Evolutionary conservation across 2,329 filamentous ascomycete genomes (phyloP).

Genomic region (Colletotrichum sidae): DNA sequence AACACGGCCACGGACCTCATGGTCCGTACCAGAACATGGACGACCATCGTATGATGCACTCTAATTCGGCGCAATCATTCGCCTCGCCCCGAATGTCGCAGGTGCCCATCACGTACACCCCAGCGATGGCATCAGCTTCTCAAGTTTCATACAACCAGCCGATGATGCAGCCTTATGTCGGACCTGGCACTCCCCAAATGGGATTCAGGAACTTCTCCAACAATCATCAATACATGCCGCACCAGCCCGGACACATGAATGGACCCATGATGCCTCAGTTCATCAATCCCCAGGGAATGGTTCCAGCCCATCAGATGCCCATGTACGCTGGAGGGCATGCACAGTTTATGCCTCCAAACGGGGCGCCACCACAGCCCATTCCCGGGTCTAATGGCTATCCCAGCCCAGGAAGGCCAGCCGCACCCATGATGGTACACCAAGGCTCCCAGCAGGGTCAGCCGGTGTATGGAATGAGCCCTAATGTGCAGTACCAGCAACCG

Average conservation of each 20-base stretch:
- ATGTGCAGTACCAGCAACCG: slow-evolving; percentile 79
- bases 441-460: slow-evolving; percentile 91
- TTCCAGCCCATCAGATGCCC: slow-evolving; percentile 77
- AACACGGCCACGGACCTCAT: slow-evolving; percentile 74
- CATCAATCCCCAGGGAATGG: slow-evolving; percentile 79
- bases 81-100: slow-evolving; percentile 84
- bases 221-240: slow-evolving; percentile 77
- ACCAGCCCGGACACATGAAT: slow-evolving; percentile 74
- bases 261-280: slow-evolving; percentile 86
- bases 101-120: slow-evolving; percentile 76
- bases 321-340: slow-evolving; percentile 79
- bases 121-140: slow-evolving; percentile 74
- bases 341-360: slow-evolving; percentile 72
- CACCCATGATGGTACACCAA: slow-evolving; percentile 95
- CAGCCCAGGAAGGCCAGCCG: slow-evolving; percentile 83
- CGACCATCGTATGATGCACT: slow-evolving; percentile 89
- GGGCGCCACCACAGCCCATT: slow-evolving; percentile 66
- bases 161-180: slow-evolving; percentile 78
- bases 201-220: slow-evolving; percentile 78
- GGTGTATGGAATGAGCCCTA: slow-evolving; percentile 81
- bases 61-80: slow-evolving; percentile 85
- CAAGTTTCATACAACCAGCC: slow-evolving; percentile 79
- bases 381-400: slow-evolving; percentile 82
- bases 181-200: slow-evolving; percentile 77
- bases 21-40: slow-evolving; percentile 79